A percentile compares a stretch with the other conserved stretches of the same genome.
These are phyloP conservation scores for Byssothecium circinans DNA, from an alignment of 2,329 filamentous ascomycete species.

Conservation along the genomic window DNA sequence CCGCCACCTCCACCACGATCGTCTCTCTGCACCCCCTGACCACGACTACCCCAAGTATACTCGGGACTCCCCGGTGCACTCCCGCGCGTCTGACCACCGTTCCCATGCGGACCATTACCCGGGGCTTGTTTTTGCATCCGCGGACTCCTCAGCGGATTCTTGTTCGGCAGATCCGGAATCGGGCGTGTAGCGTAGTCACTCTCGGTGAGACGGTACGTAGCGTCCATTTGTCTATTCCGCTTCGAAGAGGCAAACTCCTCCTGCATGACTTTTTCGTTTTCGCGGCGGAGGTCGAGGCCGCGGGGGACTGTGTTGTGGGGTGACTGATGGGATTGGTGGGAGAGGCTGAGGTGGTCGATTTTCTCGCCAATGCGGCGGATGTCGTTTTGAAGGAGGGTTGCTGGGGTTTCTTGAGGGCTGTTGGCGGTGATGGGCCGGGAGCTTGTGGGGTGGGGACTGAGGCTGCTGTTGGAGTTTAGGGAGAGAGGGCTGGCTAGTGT, in stretches of 20 bases:
- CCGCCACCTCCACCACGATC: too few species aligned
- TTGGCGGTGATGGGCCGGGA: neutral
- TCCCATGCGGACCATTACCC: neutral
- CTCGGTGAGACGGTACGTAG: conserved; percentile 17
- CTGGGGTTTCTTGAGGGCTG: conserved; percentile 19
- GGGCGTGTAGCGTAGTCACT: conserved; percentile 13
- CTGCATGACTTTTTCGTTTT: conserved; percentile 34
- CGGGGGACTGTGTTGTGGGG: conserved; percentile 6
- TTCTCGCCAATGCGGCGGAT: conserved; percentile 37
- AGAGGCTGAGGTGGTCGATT: conserved; percentile 30
- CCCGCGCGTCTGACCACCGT: neutral
- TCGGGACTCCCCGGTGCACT: neutral
- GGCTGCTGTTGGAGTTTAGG: conserved; percentile 11
- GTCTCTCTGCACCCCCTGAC: too few species aligned
- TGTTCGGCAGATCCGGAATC: conserved; percentile 1
- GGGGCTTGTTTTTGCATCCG: neutral
- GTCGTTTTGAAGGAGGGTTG: conserved; percentile 29
- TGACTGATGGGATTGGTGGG: neutral
- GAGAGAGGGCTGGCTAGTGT: conserved; percentile 1
- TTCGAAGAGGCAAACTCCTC: conserved; percentile 26
- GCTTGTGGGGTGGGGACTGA: conserved; percentile 9
- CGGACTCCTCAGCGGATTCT: conserved; percentile 14
- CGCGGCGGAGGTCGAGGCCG: conserved; percentile 25
- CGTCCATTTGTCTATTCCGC: conserved; percentile 8
- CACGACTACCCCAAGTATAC: neutral